Evolutionary conservation across 2,329 filamentous ascomycete species (phyloP), one percentile per base, ranked within the genome.

Genomic region (Scopulariopsis brevicaulis): DNA sequence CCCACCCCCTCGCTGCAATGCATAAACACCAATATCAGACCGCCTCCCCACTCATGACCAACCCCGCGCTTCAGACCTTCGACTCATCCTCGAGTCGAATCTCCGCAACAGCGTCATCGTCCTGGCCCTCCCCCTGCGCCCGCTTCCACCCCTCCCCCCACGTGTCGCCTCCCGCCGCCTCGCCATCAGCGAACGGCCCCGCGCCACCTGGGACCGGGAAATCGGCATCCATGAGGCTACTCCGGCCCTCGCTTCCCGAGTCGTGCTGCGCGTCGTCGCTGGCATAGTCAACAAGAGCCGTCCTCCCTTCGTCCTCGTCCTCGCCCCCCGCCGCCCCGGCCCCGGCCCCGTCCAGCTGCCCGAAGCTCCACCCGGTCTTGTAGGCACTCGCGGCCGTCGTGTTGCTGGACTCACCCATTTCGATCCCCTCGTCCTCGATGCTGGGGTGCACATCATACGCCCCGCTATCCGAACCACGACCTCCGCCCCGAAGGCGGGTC

Each of bases 401-500:
- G 25, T 57, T 54, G 50, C 43, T 54, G 55, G 57, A 55, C 52
- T 51, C 71, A 32, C 67, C 62, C 60, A 75, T 65, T 55, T 72
- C 73, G 43, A 76, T 71, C 22, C 70, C 74, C 62, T 81, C 78
- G 51, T 80, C 77, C 59, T 80, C 77, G 58, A 77, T 74, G 61
- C 73, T 78, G 52, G 68, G 66, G 18, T 73, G 75, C 28, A 77
- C 65, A 15, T 4, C 43, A 4, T 18, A 15, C 18, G 15, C 20
- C 3, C 46, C 5, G 12, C 46, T 50, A 50, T 50, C 46, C 20
- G 22, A 50, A 22, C 46, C 46, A 50, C 46, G 46, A 50, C 46
- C 22, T 8, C 46, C 46, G 20, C 71, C 81, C 74, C 69, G 79
- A 78, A 69, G 85, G 83, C 72, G 85, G 87, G 73, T 83, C 85